Evolutionary conservation across 2,329 filamentous ascomycete genomes (phyloP).

Genomic region (Sclerotinia subarctica): DNA sequence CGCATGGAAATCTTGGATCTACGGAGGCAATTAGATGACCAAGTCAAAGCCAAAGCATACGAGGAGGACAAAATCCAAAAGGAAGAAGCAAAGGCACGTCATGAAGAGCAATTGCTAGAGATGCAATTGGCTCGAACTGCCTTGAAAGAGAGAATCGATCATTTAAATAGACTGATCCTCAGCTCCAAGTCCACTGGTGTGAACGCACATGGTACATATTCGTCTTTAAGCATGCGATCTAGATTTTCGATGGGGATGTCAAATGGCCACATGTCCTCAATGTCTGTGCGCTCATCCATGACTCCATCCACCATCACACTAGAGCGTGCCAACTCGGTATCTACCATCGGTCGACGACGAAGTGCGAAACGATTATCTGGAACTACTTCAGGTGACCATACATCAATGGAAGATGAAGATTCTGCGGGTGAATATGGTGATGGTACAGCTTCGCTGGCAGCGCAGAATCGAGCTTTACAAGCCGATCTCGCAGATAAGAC

Average conservation of each 20-base stretch:
- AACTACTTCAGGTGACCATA: slow-evolving; percentile 25
- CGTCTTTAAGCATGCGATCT: slow-evolving; percentile 61
- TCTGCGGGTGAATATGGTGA: slow-evolving; percentile 80
- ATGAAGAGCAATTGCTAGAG: slow-evolving; percentile 96
- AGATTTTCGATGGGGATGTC: slow-evolving; percentile 50
- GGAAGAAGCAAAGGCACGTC: slow-evolving; percentile 77
- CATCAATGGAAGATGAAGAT: slow-evolving; percentile 58
- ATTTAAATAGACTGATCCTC: slow-evolving; percentile 89
- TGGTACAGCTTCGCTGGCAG: slow-evolving; percentile 73
- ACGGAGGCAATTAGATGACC: slow-evolving; percentile 74
- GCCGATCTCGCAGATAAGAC: slow-evolving; percentile 97
- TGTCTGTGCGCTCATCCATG: slow-evolving; percentile 66
- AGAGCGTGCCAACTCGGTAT: slow-evolving; percentile 60
- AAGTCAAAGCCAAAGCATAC: slow-evolving; percentile 66
- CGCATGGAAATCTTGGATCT: slow-evolving; percentile 78
- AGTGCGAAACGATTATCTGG: slow-evolving; percentile 28
- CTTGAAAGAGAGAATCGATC: slow-evolving; percentile 94
- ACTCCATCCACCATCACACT: slow-evolving; percentile 57
- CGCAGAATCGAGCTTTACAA: slow-evolving; percentile 90
- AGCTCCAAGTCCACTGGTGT: slow-evolving; percentile 96
- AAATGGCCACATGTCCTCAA: slow-evolving; percentile 46
- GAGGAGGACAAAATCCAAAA: slow-evolving; percentile 72
- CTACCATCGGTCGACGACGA: slow-evolving; percentile 36
- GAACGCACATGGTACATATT: slow-evolving; percentile 72
- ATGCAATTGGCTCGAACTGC: slow-evolving; percentile 97